Base-by-base conservation (phyloP, 176 grass and related monocot species). In the Aegilops tauschii region DNA sequence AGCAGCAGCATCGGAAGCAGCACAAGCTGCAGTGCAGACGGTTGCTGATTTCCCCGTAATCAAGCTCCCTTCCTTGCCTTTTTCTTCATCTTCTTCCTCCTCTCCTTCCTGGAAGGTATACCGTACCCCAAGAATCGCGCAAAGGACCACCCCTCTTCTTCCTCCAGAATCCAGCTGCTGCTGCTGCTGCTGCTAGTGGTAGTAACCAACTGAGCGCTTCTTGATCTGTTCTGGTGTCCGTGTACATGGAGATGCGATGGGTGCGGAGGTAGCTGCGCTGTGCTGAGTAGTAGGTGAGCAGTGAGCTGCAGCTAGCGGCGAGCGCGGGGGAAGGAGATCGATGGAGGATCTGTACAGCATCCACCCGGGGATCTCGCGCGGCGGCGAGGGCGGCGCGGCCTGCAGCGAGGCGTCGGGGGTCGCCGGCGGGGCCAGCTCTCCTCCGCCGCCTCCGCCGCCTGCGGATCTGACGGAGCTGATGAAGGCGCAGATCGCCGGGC, bases 401-500 rank as follows among this genome's bases (percentile, higher is more conserved):
- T 76, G 73, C 73, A 82, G 82, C 49, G 88, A 84, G 66, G 80
- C 86, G 37, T 91, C 90, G 39, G 86, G 63, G 29, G 78, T 92
- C 56, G 86, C 72, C 2, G 86, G 82, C 9, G 77, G 44, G 16
- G 61, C 80, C 20, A 61, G 18, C 58, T 61, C 58, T 23, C 58
- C 58, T 20, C 58, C 58, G 0, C 58, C 58, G 58, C 85, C 61
- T 4, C 78, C 71, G 29, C 76, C 82, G 62, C 5, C 85, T 11
- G 72, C 95, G 85, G 93, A 95, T 94, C 93, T 96, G 86, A 94
- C 78, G 80, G 92, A 94, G 74, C 49, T 95, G 45, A 86, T 98
- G 86, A 98, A 99, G 81, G 92, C 94, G 40, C 97, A 99, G 90
- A 99, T 99, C 90, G 97, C 94, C 40, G 85, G 89, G 44, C 97